Base-by-base conservation (phyloP, 306 rosid species). In the Gynostemma pentaphyllum region DNA sequence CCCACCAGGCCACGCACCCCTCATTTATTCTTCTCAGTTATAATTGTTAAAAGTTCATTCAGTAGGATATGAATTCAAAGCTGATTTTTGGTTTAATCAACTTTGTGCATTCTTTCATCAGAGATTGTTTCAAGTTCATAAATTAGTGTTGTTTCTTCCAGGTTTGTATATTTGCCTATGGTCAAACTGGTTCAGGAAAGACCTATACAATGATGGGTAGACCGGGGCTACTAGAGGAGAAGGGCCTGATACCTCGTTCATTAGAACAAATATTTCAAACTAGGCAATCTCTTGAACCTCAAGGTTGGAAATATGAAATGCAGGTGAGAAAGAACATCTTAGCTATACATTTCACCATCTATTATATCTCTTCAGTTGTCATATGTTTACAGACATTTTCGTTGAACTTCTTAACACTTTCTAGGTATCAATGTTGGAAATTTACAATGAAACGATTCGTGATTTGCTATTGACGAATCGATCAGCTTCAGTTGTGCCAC, bases 101-200 rank as follows among this genome's bases (percentile, higher is more conserved):
- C n/a, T n/a, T n/a, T n/a, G n/a, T n/a, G n/a, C n/a, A n/a, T n/a
- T n/a, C n/a, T 18, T 56, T 56, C 9, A 32, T 56, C 16, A 19
- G 45, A 49, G 9, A 36, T 11, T 34, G 34, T 60, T 60, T 60
- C 22, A 41, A 23, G 50, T 61, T 61, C 37, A 13, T 40, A 39
- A 7, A 23, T 41, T 26, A 61, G 15, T 24, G 48, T 16, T 61
- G 9, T 26, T 39, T 62, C 11, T 64, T 83, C 71, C 76, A 92
- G 99, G 99, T 92, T 70, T 88, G 99, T 75, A 88, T 92, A 67
- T 92, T 92, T 41, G 99, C 99, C 18, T 92, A 92, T 57, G 99
- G 99, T 72, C 99, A 92, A 71, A 92, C 99, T 10, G 96, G 99
- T 54, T 92, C 99, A 1, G 99, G 99, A n/a, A 92, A 92, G 80